Base-by-base conservation (phyloP, 371 early-diverging fungal species). In the Rhizomucor pusillus region DNA sequence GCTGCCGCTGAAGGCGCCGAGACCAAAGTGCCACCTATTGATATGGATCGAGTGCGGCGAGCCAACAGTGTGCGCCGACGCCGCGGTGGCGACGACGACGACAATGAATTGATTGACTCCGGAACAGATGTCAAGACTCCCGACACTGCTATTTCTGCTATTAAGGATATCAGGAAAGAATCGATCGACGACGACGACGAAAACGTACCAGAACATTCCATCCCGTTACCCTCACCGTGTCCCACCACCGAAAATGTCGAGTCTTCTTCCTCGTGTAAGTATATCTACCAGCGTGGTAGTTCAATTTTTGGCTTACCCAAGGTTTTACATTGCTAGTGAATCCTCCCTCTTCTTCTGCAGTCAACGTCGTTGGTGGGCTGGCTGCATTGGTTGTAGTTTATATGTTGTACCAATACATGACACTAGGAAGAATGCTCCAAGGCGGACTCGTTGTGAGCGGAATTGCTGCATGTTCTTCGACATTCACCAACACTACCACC, bases 111-210 rank as follows among this genome's bases (percentile, higher is more conserved):
- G 10, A 25, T 54, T 4, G 54, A 54, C 34, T 54, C 54, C 5
- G 54, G 54, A 9, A 54, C 54, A 7, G 54, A 54, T 12, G 47
- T 54, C 54, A 54, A 37, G 46, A 54, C 54, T 22, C 54, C 54
- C 5, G 36, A 35, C 54, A 34, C 24, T 52, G 24, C 53, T 25
- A 20, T 2, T 43, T n/a, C n/a, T n/a, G n/a, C n/a, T n/a, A n/a
- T n/a, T n/a, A n/a, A n/a, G n/a, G n/a, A n/a, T n/a, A n/a, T 43
- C 19, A 52, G 34, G 43, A 47, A 18, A 24, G 11, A 22, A 3
- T 29, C 24, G 46, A 45, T 18, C 41, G 0, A 9, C 54, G 6
- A 54, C 46, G 2, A 36, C 54, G 22, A 16, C 24, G 13, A 46
- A 22, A 0, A 19, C 51, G 14, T 50, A n/a, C 10, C 22, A 29